These are phyloP conservation scores for Kalanchoe fedtschenkoi DNA, from an alignment of 164 flowering plant species.

Conservation along the genomic window DNA sequence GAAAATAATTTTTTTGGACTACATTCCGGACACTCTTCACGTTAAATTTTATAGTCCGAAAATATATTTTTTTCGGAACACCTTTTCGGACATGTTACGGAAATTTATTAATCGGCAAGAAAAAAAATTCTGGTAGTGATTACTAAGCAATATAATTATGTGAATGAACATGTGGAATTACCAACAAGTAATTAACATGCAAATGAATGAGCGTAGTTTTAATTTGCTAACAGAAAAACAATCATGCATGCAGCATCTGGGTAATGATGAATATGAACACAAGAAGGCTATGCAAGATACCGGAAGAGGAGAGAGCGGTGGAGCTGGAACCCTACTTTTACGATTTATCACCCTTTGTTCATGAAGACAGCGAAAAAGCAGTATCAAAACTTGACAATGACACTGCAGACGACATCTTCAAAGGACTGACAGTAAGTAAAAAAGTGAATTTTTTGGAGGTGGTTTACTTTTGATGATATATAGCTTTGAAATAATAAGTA, in stretches of 20 bases:
- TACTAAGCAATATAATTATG: no score
- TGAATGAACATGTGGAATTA: no score
- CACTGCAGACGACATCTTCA: conserved; percentile 45
- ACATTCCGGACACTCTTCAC: no score
- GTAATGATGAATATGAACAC: conserved; percentile 76
- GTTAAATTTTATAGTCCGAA: no score
- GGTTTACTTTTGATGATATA: no score
- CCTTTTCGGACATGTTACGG: no score
- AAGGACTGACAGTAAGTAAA: conserved; percentile 52
- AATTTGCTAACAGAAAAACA: background rate
- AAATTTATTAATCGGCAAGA: no score
- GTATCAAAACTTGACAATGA: conserved; percentile 45
- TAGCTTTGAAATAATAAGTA: background rate
- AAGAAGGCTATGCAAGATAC: conserved; percentile 60
- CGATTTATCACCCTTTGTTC: conserved; percentile 39
- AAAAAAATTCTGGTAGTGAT: background rate
- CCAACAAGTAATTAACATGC: no score
- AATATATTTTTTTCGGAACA: no score
- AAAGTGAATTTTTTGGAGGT: background rate
- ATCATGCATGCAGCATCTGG: conserved; percentile 43
- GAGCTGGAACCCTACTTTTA: conserved; percentile 57
- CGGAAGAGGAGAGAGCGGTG: conserved; percentile 48
- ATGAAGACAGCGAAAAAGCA: conserved; percentile 51
- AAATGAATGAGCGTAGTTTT: no score
- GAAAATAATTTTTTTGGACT: no score